Conservation (phyloP, 768 basidiomycete species). For the Cystofilobasidium bisporidii region DNA sequence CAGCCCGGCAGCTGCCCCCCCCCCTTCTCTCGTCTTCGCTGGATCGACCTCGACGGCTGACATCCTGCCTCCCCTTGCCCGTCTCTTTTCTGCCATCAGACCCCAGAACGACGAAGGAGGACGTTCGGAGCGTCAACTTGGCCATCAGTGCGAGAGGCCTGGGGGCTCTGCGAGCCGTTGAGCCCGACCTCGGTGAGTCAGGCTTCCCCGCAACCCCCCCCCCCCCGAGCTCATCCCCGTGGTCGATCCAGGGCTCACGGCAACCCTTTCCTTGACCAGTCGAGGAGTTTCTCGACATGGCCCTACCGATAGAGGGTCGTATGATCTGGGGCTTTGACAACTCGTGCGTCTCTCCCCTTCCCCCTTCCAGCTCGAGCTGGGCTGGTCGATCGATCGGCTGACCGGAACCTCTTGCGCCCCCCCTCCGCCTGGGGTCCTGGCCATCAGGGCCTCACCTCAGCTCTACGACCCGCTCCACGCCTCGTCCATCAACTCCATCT, state of each 20-base stretch:
- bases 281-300: constrained; percentile 19
- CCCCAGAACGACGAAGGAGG: constrained; percentile 15
- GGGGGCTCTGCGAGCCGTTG: constrained; percentile 71
- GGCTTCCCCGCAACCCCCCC: neutral
- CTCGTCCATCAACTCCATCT: constrained; percentile 27
- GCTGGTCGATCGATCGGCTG: too few relatives aligned
- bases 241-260: too few relatives aligned
- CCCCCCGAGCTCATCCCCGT: too few relatives aligned
- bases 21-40: constrained; percentile 33
- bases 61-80: too few relatives aligned
- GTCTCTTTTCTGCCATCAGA: constrained; percentile 12
- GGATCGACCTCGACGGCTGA: neutral
- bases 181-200: constrained; percentile 42
- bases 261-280: too few relatives aligned
- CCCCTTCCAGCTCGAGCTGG: neutral
- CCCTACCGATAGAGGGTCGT: constrained; percentile 24
- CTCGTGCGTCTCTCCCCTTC: constrained; percentile 11
- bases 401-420: too few relatives aligned
- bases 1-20: constrained; percentile 36
- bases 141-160: constrained; percentile 52
- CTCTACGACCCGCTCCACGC: constrained; percentile 36
- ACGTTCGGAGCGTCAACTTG: constrained; percentile 25
- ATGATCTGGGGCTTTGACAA: constrained; percentile 28
- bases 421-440: too few relatives aligned
- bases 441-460: constrained; percentile 47